These are phyloP conservation scores for Geotrichum restrictum DNA, from an alignment of 1,139 yeast species.

Conservation along the genomic window DNA sequence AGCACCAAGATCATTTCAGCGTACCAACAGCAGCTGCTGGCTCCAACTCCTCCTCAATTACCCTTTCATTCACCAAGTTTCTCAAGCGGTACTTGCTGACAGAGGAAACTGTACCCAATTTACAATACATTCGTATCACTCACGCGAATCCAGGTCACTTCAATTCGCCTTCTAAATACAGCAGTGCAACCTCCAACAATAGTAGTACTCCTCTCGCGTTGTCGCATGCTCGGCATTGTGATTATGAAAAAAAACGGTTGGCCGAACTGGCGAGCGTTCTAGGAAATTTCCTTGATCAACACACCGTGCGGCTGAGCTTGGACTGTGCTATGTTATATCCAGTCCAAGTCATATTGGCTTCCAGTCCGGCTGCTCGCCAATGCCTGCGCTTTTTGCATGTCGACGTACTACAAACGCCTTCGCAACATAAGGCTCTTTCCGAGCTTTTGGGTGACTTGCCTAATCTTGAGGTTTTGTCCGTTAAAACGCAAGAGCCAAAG, in stretches of 20 bases:
- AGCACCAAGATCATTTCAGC: conserved; percentile 3
- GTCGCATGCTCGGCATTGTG: background rate
- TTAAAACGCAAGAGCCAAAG: conserved; percentile 2
- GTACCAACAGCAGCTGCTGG: background rate
- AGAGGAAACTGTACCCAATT: conserved; percentile 9
- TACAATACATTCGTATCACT: conserved; percentile 8
- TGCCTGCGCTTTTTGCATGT: conserved; percentile 11
- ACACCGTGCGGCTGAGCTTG: conserved; percentile 8
- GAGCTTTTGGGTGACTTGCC: background rate
- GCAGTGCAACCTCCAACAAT: too few relatives aligned
- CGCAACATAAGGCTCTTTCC: conserved; percentile 1
- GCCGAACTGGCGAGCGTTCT: background rate
- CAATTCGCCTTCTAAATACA: background rate
- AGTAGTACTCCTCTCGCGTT: background rate
- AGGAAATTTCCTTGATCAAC: conserved; percentile 4
- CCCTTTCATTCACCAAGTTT: conserved; percentile 2
- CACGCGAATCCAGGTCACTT: conserved; percentile 11
- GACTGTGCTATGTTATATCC: conserved; percentile 10
- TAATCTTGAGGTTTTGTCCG: conserved; percentile 7
- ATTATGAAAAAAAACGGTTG: background rate
- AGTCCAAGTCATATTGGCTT: conserved; percentile 3
- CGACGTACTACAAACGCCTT: conserved; percentile 3
- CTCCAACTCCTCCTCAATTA: background rate
- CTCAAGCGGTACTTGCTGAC: conserved; percentile 8
- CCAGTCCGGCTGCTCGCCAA: background rate